Conservation (phyloP, 768 basidiomycete species). For the Holtermannia corniformis region DNA sequence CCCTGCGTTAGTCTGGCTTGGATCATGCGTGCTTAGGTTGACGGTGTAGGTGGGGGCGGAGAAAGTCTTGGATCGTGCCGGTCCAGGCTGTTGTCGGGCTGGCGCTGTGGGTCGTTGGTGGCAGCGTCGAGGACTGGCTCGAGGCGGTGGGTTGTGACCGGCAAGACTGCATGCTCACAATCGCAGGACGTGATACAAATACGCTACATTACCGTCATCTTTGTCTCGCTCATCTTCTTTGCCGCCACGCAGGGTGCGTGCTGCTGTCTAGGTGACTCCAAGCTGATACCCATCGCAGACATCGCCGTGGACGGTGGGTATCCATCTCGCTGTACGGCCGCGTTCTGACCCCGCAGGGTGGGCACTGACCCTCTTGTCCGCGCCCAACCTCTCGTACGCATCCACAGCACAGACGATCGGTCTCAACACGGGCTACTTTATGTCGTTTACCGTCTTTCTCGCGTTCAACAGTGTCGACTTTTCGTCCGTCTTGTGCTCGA, state of each 20-base stretch:
- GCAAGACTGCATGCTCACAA: background rate
- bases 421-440: constrained; percentile 86
- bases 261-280: background rate
- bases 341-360: constrained; percentile 29
- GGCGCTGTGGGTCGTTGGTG: constrained; percentile 48
- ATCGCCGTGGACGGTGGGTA: constrained; percentile 80
- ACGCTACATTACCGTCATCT: constrained; percentile 64
- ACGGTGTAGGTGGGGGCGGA: constrained; percentile 52
- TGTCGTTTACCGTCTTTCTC: constrained; percentile 93
- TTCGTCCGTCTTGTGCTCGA: constrained; percentile 47
- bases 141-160: constrained; percentile 52
- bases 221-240: constrained; percentile 82
- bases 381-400: constrained; percentile 89
- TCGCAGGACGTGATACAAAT: constrained; percentile 72
- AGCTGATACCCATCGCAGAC: constrained; percentile 60
- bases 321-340: background rate
- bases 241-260: constrained; percentile 90
- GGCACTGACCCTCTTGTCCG: constrained; percentile 58
- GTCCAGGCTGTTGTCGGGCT: constrained; percentile 85
- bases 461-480: constrained; percentile 94
- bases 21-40: background rate
- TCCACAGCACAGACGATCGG: constrained; percentile 98
- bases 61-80: constrained; percentile 98
- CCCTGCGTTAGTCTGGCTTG: constrained; percentile 30
- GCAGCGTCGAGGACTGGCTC: constrained; percentile 63